Conservation (phyloP, 345 rosid species). For the Rhodomyrtus tomentosa region DNA sequence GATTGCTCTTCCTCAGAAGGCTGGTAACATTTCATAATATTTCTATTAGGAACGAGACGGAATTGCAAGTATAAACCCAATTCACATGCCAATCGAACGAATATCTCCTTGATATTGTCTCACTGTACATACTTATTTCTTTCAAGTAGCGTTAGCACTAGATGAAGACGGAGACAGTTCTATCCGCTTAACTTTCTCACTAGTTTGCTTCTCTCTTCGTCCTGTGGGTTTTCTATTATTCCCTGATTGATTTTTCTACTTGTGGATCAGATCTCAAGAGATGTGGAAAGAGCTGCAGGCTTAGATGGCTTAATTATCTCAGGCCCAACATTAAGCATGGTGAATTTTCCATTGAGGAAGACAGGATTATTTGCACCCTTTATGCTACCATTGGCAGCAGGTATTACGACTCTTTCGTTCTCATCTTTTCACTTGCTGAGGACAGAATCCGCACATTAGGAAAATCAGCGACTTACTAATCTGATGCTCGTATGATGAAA, state of each 20-base stretch:
- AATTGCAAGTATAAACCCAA: not conserved
- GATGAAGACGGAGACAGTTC: not conserved
- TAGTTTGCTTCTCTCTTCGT: not conserved
- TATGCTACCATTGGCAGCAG: constrained; percentile 93
- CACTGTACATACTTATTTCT: not conserved
- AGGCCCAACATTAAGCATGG: constrained; percentile 96
- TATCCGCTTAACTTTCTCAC: not conserved
- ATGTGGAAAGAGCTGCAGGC: constrained; percentile 96
- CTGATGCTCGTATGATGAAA: not conserved
- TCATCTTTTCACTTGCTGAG: not conserved
- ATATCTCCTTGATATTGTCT: not conserved
- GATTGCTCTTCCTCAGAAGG: constrained; percentile 91
- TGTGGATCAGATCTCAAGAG: constrained; percentile 48
- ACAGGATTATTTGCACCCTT: constrained; percentile 59
- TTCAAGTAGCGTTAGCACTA: not conserved
- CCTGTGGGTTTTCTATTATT: not conserved
- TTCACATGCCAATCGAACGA: not conserved
- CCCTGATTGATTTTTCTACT: not conserved
- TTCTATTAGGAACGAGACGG: not conserved
- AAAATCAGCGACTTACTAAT: not conserved
- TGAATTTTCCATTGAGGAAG: constrained; percentile 80
- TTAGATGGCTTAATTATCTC: constrained; percentile 94
- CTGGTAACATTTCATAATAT: constrained; percentile 32
- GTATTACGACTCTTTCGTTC: constrained; percentile 14
- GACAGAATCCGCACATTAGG: not conserved